phyloP scores from a whole-genome alignment of 2,329 filamentous ascomycete genomes.

The Trichoderma sp. region DNA sequence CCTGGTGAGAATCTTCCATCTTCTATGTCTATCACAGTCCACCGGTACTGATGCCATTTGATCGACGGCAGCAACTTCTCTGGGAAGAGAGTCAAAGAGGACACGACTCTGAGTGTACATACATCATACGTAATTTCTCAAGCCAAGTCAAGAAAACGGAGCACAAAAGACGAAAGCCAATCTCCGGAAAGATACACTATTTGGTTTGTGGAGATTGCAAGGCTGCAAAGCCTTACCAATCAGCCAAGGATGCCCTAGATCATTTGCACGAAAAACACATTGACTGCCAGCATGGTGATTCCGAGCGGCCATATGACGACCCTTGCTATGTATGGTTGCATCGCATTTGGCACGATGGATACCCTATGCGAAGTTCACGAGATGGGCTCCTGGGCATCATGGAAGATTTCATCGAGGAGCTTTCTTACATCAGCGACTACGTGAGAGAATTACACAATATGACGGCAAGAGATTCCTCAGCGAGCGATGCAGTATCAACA shows the following conservation, averaged over 20 bases:
- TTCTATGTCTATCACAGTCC: not conserved
- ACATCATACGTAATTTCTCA: not conserved
- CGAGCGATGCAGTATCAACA: not conserved
- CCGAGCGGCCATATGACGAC: slow-evolving; percentile 6
- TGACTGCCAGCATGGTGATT: not conserved
- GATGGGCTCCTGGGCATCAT: not conserved
- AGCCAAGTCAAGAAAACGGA: not conserved
- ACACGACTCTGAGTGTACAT: not conserved
- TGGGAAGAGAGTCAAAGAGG: not conserved
- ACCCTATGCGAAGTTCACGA: not conserved
- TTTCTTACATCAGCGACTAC: not conserved
- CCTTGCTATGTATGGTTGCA: slow-evolving; percentile 16
- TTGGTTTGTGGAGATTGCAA: not conserved
- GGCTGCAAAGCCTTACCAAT: not conserved
- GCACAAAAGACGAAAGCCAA: not conserved
- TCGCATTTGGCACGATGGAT: not conserved
- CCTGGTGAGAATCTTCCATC: not conserved
- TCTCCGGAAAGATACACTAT: not conserved
- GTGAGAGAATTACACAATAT: not conserved
- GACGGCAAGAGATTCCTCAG: not conserved
- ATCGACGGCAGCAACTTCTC: not conserved
- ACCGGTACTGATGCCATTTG: not conserved
- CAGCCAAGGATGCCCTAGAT: not conserved
- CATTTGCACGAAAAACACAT: slow-evolving; percentile 11
- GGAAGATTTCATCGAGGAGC: not conserved